A percentile compares a stretch with the other conserved stretches of the same genome.
These are phyloP conservation scores for Candida quercuum DNA, from an alignment of 805 yeast species.

Conservation along the genomic window DNA sequence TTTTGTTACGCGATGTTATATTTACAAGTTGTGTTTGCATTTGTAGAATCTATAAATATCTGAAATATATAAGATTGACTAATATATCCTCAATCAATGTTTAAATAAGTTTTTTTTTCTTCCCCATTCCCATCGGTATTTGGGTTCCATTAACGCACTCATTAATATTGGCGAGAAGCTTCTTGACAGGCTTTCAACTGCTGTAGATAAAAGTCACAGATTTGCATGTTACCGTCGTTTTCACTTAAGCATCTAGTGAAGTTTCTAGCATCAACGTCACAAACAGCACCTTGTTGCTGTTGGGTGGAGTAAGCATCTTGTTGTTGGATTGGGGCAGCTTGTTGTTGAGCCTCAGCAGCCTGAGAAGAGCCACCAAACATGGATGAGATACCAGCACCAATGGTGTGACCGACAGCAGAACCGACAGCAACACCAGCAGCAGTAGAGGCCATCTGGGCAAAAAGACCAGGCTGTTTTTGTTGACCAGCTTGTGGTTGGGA, in stretches of 20 bases:
- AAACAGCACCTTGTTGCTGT: slow-evolving; percentile 48
- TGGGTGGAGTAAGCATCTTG: slow-evolving; percentile 29
- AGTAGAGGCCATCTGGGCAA: slow-evolving; percentile 96
- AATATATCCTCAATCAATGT: no score
- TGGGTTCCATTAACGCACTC: no score
- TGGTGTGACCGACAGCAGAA: slow-evolving; percentile 92
- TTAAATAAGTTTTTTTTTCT: not conserved
- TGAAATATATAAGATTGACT: no score
- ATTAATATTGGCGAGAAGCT: slow-evolving; percentile 79
- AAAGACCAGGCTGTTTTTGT: slow-evolving; percentile 74
- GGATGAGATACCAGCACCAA: slow-evolving; percentile 90
- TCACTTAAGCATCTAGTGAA: slow-evolving; percentile 95
- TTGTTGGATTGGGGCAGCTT: slow-evolving; percentile 34
- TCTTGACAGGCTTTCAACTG: slow-evolving; percentile 97
- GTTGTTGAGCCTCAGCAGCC: slow-evolving; percentile 42
- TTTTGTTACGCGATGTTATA: no score
- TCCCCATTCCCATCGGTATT: not conserved
- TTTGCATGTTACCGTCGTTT: slow-evolving; percentile 92
- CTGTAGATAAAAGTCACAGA: slow-evolving; percentile 94
- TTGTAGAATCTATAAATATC: no score
- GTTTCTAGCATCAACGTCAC: slow-evolving; percentile 92
- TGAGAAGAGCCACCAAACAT: slow-evolving; percentile 79
- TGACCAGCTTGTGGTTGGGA: slow-evolving; percentile 53
- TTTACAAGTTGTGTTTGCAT: no score
- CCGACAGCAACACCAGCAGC: slow-evolving; percentile 99